A percentile compares a stretch with the other conserved stretches of the same genome.
Evolutionary conservation across 192 early-diverging fungal species (phyloP).

Genomic region (Allomyces arbusculus): DNA sequence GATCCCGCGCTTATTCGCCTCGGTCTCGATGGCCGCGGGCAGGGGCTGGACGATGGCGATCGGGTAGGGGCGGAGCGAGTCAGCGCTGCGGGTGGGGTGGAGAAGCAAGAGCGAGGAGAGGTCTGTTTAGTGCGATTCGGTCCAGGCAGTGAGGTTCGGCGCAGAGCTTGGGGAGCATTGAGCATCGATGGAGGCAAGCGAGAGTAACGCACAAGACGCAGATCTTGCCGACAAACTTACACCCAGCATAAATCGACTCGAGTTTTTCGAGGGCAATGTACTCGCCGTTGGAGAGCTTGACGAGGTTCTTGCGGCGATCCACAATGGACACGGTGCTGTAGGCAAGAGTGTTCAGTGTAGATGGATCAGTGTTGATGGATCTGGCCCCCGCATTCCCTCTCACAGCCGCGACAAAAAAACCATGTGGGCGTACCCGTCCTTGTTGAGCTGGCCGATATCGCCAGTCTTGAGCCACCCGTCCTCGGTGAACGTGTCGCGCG

Average conservation of each 20-base stretch:
- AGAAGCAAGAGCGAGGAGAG: slow-evolving; percentile 20
- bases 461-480: slow-evolving; percentile 82
- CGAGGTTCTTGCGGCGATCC: slow-evolving; percentile 83
- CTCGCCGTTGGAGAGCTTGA: slow-evolving; percentile 79
- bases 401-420: too few species aligned
- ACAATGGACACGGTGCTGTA: slow-evolving; percentile 45
- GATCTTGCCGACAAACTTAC: slow-evolving; percentile 4
- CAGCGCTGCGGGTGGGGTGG: slow-evolving; percentile 56
- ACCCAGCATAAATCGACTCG: slow-evolving; percentile 70
- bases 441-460: slow-evolving; percentile 69
- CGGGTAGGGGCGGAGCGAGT: slow-evolving; percentile 44
- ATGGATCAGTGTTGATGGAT: too few species aligned
- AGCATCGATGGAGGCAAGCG: too few species aligned
- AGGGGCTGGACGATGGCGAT: slow-evolving; percentile 57
- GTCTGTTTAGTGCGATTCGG: too few species aligned
- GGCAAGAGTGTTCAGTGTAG: too few species aligned
- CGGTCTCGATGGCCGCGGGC: slow-evolving; percentile 25
- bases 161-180: too few species aligned
- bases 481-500: slow-evolving; percentile 38
- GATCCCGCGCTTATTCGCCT: slow-evolving; percentile 19
- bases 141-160: too few species aligned
- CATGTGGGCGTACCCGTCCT: slow-evolving; percentile 24
- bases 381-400: too few species aligned
- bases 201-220: too few species aligned
- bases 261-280: slow-evolving; percentile 88